Evolutionary conservation across 495 filamentous ascomycete genomes (phyloP), one percentile per base, ranked within the genome.

Genomic region (Aspergillus cavernicola): DNA sequence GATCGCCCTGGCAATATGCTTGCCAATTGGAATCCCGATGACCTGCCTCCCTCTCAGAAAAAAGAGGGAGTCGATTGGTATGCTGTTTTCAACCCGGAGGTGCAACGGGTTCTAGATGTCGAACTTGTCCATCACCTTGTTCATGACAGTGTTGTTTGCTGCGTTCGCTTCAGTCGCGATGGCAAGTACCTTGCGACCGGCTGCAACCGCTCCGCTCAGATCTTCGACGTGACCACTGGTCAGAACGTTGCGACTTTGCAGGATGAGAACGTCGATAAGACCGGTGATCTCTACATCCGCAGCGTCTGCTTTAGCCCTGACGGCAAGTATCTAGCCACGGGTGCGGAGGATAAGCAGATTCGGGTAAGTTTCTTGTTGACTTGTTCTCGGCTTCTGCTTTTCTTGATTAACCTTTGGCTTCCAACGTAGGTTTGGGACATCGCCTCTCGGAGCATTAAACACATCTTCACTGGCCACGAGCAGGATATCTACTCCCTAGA

Each of bases 401-500:
- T 37, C 52, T 57, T n/a, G n/a, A n/a, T n/a, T n/a, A n/a, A 36
- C 52, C 41, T 12, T 18, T 13, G 22, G 20, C 16, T 23, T 44
- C n/a, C 12, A 29, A 16, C 15, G 31, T 66, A 92, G 88, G 89
- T 95, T 50, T 95, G 90, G 90, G 90, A 95, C 69, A 95, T 95
- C 57, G 76, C 75, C 42, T 74, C 71, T 22, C 80, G 86, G 44
- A 82, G 79, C 7, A 95, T 95, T 65, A 85, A 86, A 52, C 84
- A 89, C 55, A 89, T 87, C 4, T 93, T 95, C 70, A 70, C 78
- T 26, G 90, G 90, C 18, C 90, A 95, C 66, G 90, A 95, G 68
- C 90, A 95, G 66, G 90, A 95, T 53, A 95, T 95, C 55, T 95
- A 95, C 66, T 92, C 88, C n/a, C 76, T 95, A 9, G 90, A 95